Evolutionary conservation across 1,139 yeast genomes (phyloP).

Genomic region (Wickerhamomyces sp.): DNA sequence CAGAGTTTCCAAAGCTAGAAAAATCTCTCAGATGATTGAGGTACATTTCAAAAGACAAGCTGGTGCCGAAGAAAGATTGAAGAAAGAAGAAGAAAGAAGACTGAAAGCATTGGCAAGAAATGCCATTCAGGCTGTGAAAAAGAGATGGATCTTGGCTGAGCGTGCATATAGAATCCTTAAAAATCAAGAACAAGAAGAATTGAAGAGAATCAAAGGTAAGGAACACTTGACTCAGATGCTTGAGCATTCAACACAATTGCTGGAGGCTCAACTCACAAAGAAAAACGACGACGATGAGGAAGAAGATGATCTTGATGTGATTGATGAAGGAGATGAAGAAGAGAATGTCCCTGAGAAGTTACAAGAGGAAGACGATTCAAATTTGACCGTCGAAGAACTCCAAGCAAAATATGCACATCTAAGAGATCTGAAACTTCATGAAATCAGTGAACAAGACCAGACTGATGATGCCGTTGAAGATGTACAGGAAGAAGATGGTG

Average conservation of each 20-base stretch:
- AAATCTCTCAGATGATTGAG: conserved; percentile 78
- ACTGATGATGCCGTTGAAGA: conserved; percentile 22
- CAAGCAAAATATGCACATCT: conserved; percentile 57
- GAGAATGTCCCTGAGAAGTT: conserved; percentile 5
- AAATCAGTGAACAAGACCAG: conserved; percentile 17
- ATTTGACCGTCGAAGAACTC: conserved; percentile 62
- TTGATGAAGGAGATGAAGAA: conserved; percentile 26
- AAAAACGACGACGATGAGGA: conserved; percentile 19
- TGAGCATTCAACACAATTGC: conserved; percentile 83
- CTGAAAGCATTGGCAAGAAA: conserved; percentile 67
- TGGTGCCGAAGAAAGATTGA: conserved; percentile 83
- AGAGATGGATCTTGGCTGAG: conserved; percentile 87
- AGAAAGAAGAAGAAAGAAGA: conserved; percentile 64
- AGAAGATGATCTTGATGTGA: conserved; percentile 9
- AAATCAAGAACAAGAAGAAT: conserved; percentile 57
- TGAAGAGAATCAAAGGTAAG: conserved; percentile 74
- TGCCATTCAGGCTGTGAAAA: conserved; percentile 80
- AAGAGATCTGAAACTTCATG: conserved; percentile 29
- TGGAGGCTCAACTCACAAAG: conserved; percentile 73
- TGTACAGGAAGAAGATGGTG: conserved; percentile 18
- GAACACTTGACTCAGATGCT: conserved; percentile 84
- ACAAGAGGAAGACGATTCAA: conserved; percentile 34
- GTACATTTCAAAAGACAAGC: conserved; percentile 79
- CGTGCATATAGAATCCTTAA: conserved; percentile 61
- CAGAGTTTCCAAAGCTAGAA: conserved; percentile 65